Base-by-base conservation (phyloP, 495 filamentous ascomycete genomes). In the Chaetomidium leptoderma region DNA sequence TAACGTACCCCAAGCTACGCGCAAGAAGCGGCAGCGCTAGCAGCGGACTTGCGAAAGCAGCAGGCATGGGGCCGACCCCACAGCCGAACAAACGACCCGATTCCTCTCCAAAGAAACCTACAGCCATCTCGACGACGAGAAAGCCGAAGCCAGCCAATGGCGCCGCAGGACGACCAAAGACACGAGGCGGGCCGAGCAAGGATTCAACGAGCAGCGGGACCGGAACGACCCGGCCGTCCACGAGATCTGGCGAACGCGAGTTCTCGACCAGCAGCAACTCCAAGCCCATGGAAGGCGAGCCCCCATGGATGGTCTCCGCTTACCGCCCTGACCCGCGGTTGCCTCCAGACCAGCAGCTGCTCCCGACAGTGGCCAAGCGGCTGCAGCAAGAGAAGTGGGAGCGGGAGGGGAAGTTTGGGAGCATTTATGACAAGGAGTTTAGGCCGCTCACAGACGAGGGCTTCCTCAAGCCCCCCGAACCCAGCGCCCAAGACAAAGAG, bases 301-400 rank as follows among this genome's bases (percentile, higher is more conserved):
- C 93, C 8, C 95, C 95, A 36, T 97, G 95, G 93, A 82, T 97
- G 71, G 85, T 91, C 17, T 86, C 86, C 0, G 93, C 95, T 76
- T 98, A 96, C 70, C 95, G 93, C 65, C 95, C 93, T 3, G 93
- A 98, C 69, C 93, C 93, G 36, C 85, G 91, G 37, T 80, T 98
- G 14, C 93, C 93, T 37, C 93, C 90, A 13, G 93, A 98, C 55
- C 88, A 97, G 70, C 93, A 98, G 68, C 82, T 98, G 51, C 82
- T 98, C 17, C 93, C 93, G 3, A 98, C 93, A 0, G 90, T 96
- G 57, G 93, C 93, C 39, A 93, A 86, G 64, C 82, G 88, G 59
- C 79, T 97, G 72, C 87, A 91, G 67, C 93, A 97, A 76, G 90
- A 97, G 69, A 90, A 93, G 67, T 95, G 90, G 91, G 91, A 91